Evolutionary conservation across 345 rosid genomes (phyloP).

Genomic region (Jatropha curcas): DNA sequence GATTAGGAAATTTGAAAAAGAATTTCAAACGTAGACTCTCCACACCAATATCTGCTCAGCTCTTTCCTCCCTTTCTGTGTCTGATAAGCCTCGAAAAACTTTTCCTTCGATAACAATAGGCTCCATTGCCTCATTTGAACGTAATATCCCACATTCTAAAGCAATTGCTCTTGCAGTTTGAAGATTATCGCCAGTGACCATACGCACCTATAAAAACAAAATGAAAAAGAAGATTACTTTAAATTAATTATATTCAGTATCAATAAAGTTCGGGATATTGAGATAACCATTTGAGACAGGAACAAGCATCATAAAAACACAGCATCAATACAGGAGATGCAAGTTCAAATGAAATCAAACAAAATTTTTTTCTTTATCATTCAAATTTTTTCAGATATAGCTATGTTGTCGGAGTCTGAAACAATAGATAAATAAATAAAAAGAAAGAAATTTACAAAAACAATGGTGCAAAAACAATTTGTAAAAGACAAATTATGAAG

Average conservation of each 20-base stretch:
- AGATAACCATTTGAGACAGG: background rate
- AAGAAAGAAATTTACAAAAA: too few relatives aligned
- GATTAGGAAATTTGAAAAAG: background rate
- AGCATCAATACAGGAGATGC: background rate
- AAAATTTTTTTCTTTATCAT: background rate
- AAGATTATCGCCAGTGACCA: slow-evolving; percentile 41
- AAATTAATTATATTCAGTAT: background rate
- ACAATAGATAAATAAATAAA: too few relatives aligned
- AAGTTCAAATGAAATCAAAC: background rate
- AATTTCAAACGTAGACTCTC: background rate
- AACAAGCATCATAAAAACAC: background rate
- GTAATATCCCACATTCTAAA: slow-evolving; percentile 37
- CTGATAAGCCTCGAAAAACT: slow-evolving; percentile 25
- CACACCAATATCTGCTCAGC: slow-evolving; percentile 30
- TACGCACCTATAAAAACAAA: slow-evolving; percentile 26
- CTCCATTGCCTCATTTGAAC: slow-evolving; percentile 29
- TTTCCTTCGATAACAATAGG: slow-evolving; percentile 38
- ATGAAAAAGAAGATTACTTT: background rate
- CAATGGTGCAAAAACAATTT: too few relatives aligned
- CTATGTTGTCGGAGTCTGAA: background rate
- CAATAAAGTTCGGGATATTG: background rate
- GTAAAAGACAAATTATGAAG: too few relatives aligned
- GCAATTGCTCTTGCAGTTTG: slow-evolving; percentile 44
- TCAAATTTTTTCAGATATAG: background rate
- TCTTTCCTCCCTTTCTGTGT: slow-evolving; percentile 19